A percentile compares a stretch with the other conserved stretches of the same genome.
phyloP scores from a whole-genome alignment of 163 green algal species.

The Chlamydomonas reinhardtii region DNA sequence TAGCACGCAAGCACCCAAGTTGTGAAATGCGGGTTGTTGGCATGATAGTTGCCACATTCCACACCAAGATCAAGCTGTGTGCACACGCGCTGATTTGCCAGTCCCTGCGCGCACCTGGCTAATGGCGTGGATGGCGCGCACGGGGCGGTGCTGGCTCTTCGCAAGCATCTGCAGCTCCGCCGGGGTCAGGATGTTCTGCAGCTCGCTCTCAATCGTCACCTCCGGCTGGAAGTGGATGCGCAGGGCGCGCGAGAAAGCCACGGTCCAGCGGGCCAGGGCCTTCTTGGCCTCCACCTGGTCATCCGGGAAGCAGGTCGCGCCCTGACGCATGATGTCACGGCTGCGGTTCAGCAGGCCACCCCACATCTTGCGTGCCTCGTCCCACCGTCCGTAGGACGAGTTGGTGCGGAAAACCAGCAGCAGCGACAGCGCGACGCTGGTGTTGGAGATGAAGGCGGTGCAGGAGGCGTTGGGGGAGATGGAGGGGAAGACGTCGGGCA shows the following conservation, averaged over 20 bases:
- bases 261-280: conserved; percentile 74
- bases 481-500: conserved; percentile 46
- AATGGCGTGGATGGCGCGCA: conserved; percentile 54
- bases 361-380: conserved; percentile 64
- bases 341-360: conserved; percentile 60
- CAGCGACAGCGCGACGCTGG: conserved; percentile 53
- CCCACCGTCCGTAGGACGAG: conserved; percentile 62
- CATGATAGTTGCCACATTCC: too few relatives aligned
- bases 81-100: too few relatives aligned
- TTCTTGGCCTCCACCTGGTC: conserved; percentile 57
- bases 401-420: conserved; percentile 67
- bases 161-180: conserved; percentile 71
- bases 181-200: conserved; percentile 70
- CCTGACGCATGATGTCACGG: conserved; percentile 64
- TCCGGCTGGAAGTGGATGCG: conserved; percentile 76
- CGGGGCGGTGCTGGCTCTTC: conserved; percentile 60
- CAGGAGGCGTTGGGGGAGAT: conserved; percentile 44
- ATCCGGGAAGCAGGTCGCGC: conserved; percentile 62
- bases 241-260: conserved; percentile 70
- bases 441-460: conserved; percentile 56
- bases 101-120: conserved; percentile 47
- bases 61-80: too few relatives aligned
- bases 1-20: background rate
- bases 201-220: conserved; percentile 50
- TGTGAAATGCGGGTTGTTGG: too few relatives aligned